These are phyloP conservation scores for Cladochytrium replicatum DNA, from an alignment of 192 early-diverging fungal species.

Conservation along the genomic window DNA sequence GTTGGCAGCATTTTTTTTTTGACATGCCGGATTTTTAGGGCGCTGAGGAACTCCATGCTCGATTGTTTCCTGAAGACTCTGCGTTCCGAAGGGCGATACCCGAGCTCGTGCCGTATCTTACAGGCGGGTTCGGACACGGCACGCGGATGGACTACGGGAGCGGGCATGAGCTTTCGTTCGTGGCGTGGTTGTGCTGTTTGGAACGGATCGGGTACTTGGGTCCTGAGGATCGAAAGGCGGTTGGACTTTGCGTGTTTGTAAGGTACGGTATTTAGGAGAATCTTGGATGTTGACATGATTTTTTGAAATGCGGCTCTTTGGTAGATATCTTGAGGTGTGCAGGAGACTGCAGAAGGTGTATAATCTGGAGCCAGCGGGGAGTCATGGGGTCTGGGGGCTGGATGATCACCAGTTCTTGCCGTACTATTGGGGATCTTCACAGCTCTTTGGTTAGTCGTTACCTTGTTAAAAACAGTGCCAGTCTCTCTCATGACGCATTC, in stretches of 20 bases:
- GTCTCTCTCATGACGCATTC: not conserved
- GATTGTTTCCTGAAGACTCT: too few species aligned
- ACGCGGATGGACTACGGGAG: conserved; percentile 94
- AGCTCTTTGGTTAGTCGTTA: conserved; percentile 54
- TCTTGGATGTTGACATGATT: not conserved
- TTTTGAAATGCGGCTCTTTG: not conserved
- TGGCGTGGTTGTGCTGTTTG: conserved; percentile 74
- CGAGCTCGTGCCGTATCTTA: conserved; percentile 70
- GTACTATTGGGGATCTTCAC: conserved; percentile 86
- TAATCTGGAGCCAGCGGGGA: conserved; percentile 88
- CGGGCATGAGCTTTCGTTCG: conserved; percentile 90
- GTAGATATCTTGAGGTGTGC: conserved; percentile 68
- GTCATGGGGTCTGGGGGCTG: conserved; percentile 84
- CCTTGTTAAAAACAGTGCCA: not conserved
- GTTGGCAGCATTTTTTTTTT: not conserved
- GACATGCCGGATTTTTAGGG: conserved; percentile 19
- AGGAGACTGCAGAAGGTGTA: conserved; percentile 73
- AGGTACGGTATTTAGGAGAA: conserved; percentile 19
- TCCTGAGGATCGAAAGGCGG: conserved; percentile 54
- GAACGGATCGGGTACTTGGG: conserved; percentile 53
- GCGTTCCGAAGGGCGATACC: conserved; percentile 36
- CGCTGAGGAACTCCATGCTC: not conserved
- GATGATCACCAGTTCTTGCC: conserved; percentile 97
- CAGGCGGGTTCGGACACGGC: conserved; percentile 69
- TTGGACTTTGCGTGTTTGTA: conserved; percentile 65